Conservation (phyloP, 495 filamentous ascomycete species). For the Daldinia grandis region DNA sequence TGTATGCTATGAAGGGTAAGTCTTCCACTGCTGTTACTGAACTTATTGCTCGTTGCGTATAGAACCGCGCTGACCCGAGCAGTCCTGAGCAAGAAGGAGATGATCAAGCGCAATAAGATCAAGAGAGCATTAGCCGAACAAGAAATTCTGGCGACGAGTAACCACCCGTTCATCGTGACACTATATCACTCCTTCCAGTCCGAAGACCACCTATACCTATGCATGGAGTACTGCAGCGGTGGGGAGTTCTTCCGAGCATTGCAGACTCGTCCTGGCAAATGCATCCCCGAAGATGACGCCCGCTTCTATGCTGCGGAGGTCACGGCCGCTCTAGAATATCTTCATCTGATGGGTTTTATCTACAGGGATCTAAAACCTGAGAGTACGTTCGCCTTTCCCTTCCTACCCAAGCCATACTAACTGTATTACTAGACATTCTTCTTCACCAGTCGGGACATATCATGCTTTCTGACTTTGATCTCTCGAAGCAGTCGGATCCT, state of each 20-base stretch:
- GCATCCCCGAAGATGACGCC: slow-evolving; percentile 95
- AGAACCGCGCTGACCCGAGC: slow-evolving; percentile 49
- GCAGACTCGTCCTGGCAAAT: slow-evolving; percentile 96
- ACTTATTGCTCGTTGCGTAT: not conserved
- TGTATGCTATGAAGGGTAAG: slow-evolving; percentile 98
- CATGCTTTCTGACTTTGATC: slow-evolving; percentile 98
- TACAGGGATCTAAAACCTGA: slow-evolving; percentile 98
- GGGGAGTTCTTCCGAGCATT: slow-evolving; percentile 98
- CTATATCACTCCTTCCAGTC: slow-evolving; percentile 99
- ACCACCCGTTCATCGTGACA: slow-evolving; percentile 98
- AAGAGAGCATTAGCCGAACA: slow-evolving; percentile 97
- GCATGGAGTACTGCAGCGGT: slow-evolving; percentile 99
- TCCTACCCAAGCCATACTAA: slow-evolving; percentile 18
- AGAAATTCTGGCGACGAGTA: slow-evolving; percentile 97
- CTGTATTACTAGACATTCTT: slow-evolving; percentile 77
- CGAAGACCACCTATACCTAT: slow-evolving; percentile 96
- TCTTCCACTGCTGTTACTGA: not conserved
- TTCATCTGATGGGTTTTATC: slow-evolving; percentile 99
- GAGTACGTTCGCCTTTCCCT: slow-evolving; percentile 66
- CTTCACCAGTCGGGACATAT: slow-evolving; percentile 98
- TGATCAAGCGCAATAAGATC: slow-evolving; percentile 99
- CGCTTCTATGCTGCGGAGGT: slow-evolving; percentile 98
- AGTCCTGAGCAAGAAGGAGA: slow-evolving; percentile 99
- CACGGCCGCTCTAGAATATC: slow-evolving; percentile 95
- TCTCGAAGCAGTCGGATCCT: slow-evolving; percentile 96